Conservation (phyloP, 495 filamentous ascomycete species). For the Neurospora hispaniola region DNA sequence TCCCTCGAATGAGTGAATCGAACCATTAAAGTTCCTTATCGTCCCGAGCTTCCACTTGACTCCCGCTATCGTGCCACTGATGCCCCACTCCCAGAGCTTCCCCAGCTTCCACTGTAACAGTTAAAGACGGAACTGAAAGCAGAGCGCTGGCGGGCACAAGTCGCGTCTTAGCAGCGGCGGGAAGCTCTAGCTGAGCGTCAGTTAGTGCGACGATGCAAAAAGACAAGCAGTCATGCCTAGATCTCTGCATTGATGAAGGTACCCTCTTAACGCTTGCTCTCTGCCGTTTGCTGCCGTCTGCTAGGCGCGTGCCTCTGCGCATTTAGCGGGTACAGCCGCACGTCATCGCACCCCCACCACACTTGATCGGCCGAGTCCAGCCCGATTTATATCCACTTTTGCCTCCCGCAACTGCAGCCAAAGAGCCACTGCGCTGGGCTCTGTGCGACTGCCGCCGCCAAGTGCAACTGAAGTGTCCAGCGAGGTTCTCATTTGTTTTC, state of each 20-base stretch:
- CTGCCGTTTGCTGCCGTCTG: not conserved
- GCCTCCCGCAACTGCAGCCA: not conserved
- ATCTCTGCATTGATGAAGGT: not conserved
- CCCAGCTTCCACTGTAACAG: not conserved
- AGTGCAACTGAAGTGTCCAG: not conserved
- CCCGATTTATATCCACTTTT: not conserved
- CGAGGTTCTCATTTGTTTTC: not conserved
- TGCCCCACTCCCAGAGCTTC: not conserved
- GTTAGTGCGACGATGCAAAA: not conserved
- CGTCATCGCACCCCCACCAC: conserved; percentile 8
- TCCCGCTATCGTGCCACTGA: not conserved
- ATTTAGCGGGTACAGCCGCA: not conserved
- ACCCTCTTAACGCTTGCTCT: not conserved
- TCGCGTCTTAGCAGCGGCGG: not conserved
- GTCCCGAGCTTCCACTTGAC: not conserved
- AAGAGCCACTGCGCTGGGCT: no score
- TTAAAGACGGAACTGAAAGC: not conserved
- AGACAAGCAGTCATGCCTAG: rapidly evolving
- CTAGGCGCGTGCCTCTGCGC: not conserved
- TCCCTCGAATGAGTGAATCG: not conserved
- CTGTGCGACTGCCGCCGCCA: not conserved
- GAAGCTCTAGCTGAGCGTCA: not conserved
- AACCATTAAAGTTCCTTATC: not conserved
- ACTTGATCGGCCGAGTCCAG: not conserved
- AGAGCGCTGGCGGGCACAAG: not conserved